Conservation (phyloP, 1,284 basidiomycete species). For the Pseudozyma sp. region DNA sequence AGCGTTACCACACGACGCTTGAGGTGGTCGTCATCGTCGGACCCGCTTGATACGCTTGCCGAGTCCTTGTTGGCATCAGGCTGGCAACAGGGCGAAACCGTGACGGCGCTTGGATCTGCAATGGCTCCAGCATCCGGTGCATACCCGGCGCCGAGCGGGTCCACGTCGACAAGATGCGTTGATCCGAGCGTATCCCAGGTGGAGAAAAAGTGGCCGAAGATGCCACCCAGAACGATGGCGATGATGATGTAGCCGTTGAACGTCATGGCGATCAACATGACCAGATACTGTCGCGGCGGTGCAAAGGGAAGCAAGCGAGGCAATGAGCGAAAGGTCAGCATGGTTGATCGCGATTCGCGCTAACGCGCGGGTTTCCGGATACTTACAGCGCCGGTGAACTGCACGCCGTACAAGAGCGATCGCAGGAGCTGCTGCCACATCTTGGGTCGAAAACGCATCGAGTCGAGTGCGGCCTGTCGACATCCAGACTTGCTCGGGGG, state of each 20-base stretch:
- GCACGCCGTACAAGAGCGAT: conserved; percentile 55
- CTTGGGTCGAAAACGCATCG: conserved; percentile 43
- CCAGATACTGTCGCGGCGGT: conserved; percentile 42
- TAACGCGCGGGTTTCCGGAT: neutral
- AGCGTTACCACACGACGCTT: conserved; percentile 42
- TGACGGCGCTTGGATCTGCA: neutral
- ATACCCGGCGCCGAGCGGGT: conserved; percentile 24
- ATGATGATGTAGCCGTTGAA: conserved; percentile 65
- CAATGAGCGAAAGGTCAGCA: neutral
- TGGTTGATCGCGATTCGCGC: neutral
- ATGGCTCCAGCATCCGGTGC: conserved; percentile 10
- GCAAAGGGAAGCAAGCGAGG: neutral
- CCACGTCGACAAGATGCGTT: conserved; percentile 31
- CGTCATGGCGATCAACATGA: conserved; percentile 65
- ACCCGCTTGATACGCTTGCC: conserved; percentile 28
- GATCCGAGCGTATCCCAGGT: conserved; percentile 59
- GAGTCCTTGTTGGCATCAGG: conserved; percentile 13
- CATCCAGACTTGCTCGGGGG: conserved; percentile 16
- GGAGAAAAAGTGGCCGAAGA: conserved; percentile 62
- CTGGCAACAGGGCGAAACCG: conserved; percentile 22
- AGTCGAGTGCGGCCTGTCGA: conserved; percentile 38
- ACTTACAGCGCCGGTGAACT: conserved; percentile 60
- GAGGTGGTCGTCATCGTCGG: conserved; percentile 26
- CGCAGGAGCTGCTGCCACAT: conserved; percentile 60
- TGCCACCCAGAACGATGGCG: conserved; percentile 58